Evolutionary conservation across 495 filamentous ascomycete species (phyloP).

Genomic region (Aspergillus leporis): DNA sequence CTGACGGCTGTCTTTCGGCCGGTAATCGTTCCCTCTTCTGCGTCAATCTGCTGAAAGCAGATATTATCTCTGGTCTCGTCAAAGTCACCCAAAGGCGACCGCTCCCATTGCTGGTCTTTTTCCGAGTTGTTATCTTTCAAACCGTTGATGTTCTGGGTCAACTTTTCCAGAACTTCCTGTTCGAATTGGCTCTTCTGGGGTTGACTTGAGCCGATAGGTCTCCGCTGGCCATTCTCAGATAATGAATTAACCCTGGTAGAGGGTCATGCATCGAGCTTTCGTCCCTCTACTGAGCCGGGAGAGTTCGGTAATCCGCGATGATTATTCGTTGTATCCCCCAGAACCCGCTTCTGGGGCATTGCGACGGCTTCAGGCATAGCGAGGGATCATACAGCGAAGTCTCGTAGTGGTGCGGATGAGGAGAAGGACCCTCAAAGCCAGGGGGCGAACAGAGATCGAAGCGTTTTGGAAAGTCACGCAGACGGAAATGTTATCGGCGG

Average conservation of each 20-base stretch:
- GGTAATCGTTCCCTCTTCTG: conserved; percentile 78
- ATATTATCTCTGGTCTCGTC: conserved; percentile 68
- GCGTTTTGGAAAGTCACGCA: too few relatives aligned
- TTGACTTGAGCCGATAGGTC: conserved; percentile 72
- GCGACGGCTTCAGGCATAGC: conserved; percentile 54
- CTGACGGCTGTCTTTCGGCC: conserved; percentile 77
- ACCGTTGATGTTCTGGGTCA: conserved; percentile 86
- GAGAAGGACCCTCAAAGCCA: too few relatives aligned
- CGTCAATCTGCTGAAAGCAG: conserved; percentile 93
- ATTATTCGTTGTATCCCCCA: conserved; percentile 58
- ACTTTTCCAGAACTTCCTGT: conserved; percentile 87
- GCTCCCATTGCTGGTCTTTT: conserved; percentile 91
- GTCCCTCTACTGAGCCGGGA: conserved; percentile 67
- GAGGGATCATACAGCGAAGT: conserved; percentile 22
- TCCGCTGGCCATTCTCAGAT: conserved; percentile 55
- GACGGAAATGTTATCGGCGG: too few relatives aligned
- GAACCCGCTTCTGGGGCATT: conserved; percentile 57
- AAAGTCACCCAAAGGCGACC: conserved; percentile 73
- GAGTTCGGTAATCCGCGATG: conserved; percentile 47
- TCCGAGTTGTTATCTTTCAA: conserved; percentile 84
- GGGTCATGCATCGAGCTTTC: conserved; percentile 65
- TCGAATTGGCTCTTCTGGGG: conserved; percentile 86
- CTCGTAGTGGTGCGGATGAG: too few relatives aligned
- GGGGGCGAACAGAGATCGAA: too few relatives aligned
- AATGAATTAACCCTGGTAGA: conserved; percentile 56